A percentile compares a stretch with the other conserved stretches of the same genome.
Conservation (phyloP, 1,284 basidiomycete genomes). For the Phellopilus nigrolimitatus region DNA sequence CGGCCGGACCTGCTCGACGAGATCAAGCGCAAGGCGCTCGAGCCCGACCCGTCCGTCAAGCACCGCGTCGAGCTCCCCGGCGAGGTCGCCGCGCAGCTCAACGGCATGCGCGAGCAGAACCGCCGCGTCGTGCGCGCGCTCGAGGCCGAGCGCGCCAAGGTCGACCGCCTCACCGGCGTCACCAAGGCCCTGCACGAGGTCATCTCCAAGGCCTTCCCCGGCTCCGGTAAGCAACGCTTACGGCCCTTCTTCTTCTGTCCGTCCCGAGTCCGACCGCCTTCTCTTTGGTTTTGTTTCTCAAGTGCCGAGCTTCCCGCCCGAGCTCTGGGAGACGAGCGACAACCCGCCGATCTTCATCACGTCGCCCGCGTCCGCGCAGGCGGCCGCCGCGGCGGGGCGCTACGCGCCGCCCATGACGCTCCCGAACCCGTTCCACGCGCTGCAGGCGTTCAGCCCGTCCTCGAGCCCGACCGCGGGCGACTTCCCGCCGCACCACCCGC, state of each 20-base stretch:
- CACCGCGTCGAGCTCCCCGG: constrained; percentile 72
- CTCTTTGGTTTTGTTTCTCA: constrained; percentile 6
- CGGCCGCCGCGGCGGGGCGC: too few species aligned
- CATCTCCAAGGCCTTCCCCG: constrained; percentile 47
- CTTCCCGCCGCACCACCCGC: constrained; percentile 27
- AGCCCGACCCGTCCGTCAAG: constrained; percentile 63
- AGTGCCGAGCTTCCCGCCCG: constrained; percentile 60
- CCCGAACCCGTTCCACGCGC: constrained; percentile 29
- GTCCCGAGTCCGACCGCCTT: not conserved
- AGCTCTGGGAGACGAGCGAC: constrained; percentile 49
- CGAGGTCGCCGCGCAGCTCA: constrained; percentile 67
- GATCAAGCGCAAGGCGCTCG: constrained; percentile 80
- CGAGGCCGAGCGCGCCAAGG: constrained; percentile 44
- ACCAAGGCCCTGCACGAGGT: constrained; percentile 53
- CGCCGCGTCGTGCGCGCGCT: constrained; percentile 49
- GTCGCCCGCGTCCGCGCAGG: constrained; percentile 53
- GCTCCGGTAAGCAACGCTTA: constrained; percentile 34
- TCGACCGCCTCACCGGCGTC: constrained; percentile 33
- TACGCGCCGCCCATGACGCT: constrained; percentile 26
- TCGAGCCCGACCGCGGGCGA: constrained; percentile 63
- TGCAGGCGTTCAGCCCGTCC: constrained; percentile 47
- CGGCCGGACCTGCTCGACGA: constrained; percentile 80
- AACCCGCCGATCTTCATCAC: constrained; percentile 70
- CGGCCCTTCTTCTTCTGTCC: too few species aligned
- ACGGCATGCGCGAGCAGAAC: constrained; percentile 66